These are phyloP conservation scores for Syncephalis fuscata DNA, from an alignment of 371 early-diverging fungal genomes.

Conservation along the genomic window DNA sequence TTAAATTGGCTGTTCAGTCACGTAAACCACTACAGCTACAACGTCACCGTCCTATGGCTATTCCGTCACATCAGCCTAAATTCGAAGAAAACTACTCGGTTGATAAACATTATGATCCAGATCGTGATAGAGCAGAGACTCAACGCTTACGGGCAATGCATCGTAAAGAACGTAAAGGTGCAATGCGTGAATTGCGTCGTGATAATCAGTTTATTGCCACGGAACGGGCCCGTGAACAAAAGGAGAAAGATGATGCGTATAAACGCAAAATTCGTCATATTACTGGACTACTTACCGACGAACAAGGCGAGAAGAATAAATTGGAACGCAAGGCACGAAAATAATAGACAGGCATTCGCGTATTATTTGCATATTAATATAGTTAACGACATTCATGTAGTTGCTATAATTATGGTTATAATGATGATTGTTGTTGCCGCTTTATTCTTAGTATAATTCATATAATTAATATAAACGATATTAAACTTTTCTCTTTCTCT, in stretches of 20 bases:
- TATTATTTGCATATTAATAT: too few species aligned
- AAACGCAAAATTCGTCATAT: slow-evolving; percentile 75
- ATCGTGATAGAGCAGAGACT: slow-evolving; percentile 52
- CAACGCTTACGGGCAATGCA: slow-evolving; percentile 58
- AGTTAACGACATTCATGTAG: too few species aligned
- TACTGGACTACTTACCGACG: slow-evolving; percentile 56
- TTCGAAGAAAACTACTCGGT: slow-evolving; percentile 70
- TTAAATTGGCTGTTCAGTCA: slow-evolving; percentile 31
- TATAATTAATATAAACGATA: too few species aligned
- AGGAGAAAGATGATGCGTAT: slow-evolving; percentile 68
- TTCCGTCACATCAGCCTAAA: slow-evolving; percentile 75
- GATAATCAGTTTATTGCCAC: slow-evolving; percentile 78
- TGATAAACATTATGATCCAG: slow-evolving; percentile 70
- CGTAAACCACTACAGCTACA: slow-evolving; percentile 68
- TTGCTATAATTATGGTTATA: too few species aligned
- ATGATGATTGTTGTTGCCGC: too few species aligned
- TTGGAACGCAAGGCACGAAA: neutral
- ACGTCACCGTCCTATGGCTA: slow-evolving; percentile 71
- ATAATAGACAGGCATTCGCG: too few species aligned
- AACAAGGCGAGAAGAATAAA: slow-evolving; percentile 36
- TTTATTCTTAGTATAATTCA: too few species aligned
- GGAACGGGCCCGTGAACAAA: slow-evolving; percentile 42
- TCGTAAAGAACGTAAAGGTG: slow-evolving; percentile 85
- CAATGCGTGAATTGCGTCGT: slow-evolving; percentile 83
- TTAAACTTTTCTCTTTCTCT: too few species aligned